Evolutionary conservation across 306 rosid species (phyloP), one percentile per base, ranked within the genome.

Genomic region (Cicer yamashitae): DNA sequence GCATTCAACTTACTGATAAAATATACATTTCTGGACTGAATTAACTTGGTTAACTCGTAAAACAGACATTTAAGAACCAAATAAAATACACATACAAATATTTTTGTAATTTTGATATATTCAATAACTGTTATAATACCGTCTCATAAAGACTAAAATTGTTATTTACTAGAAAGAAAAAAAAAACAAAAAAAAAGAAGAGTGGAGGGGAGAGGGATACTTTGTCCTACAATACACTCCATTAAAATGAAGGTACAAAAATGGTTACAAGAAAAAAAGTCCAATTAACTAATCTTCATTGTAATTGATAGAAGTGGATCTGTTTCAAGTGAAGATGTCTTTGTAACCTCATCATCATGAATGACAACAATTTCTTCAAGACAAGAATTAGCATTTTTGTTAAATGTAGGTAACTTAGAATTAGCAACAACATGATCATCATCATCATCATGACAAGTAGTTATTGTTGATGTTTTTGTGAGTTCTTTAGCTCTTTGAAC

Each of bases 401-500:
- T 37, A 40, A 74, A 79, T 60, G 82, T 51, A 8, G 85, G 87
- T 64, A 82, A 37, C 17, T 63, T 57, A 41, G 78, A 44, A 52
- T 76, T 45, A 53, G 78, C 45, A 64, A 39, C 8, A 75, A 54
- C 3, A n/a, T n/a, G n/a, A n/a, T n/a, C n/a, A 71, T 7, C 13
- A 53, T n/a, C 6, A 78, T 62, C 18, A 64, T 43, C 11, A 60
- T 7, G 6, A 71, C 71, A n/a, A 25, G 65, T 13, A 54, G 71
- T 11, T 37, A 37, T 41, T 8, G 71, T 52, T 64, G 85, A 73
- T 43, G 50, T 12, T 12, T 75, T 71, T 11, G 98, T 94, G 59
- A 96, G 90, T 47, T 89, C 77, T 52, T 67, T 84, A 7, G 98
- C 94, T 80, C 96, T 85, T 57, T 80, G 75, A 1, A 77, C 87